Evolutionary conservation across 768 basidiomycete species (phyloP).

Genomic region (Kwoniella sp.): DNA sequence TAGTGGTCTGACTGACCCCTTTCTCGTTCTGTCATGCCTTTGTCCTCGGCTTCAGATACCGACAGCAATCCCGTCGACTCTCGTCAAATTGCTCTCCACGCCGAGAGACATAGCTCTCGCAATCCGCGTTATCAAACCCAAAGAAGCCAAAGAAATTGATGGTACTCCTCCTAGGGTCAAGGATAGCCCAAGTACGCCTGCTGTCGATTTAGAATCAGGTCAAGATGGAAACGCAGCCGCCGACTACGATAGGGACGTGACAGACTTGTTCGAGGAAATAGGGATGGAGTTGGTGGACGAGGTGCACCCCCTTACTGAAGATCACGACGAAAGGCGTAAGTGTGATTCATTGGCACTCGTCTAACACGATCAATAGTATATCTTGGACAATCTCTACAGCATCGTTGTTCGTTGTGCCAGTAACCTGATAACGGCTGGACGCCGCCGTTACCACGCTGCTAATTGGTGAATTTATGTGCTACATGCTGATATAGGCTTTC

Average conservation of each 20-base stretch:
- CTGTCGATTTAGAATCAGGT: neutral
- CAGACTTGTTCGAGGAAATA: slow-evolving; percentile 22
- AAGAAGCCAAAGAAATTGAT: too few relatives aligned
- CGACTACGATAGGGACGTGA: neutral
- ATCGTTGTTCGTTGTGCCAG: too few relatives aligned
- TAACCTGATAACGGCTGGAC: too few relatives aligned
- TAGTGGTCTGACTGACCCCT: too few relatives aligned
- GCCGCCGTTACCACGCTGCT: neutral
- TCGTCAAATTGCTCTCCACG: slow-evolving; percentile 26
- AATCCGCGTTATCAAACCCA: too few relatives aligned
- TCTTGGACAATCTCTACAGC: too few relatives aligned
- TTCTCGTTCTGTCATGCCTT: too few relatives aligned
- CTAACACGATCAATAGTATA: too few relatives aligned
- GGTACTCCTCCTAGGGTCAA: too few relatives aligned
- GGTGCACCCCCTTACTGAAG: slow-evolving; percentile 27
- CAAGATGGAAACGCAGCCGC: neutral
- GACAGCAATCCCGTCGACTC: slow-evolving; percentile 25
- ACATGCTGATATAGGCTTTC: neutral
- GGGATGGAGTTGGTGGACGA: slow-evolving; percentile 31
- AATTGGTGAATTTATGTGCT: neutral
- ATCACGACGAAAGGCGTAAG: slow-evolving; percentile 46
- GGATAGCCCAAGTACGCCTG: neutral
- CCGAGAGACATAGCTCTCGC: slow-evolving; percentile 45
- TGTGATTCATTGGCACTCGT: neutral
- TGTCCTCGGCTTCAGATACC: too few relatives aligned